These are phyloP conservation scores for Cladorrhinum sp. DNA, from an alignment of 2,329 filamentous ascomycete species.

Conservation along the genomic window DNA sequence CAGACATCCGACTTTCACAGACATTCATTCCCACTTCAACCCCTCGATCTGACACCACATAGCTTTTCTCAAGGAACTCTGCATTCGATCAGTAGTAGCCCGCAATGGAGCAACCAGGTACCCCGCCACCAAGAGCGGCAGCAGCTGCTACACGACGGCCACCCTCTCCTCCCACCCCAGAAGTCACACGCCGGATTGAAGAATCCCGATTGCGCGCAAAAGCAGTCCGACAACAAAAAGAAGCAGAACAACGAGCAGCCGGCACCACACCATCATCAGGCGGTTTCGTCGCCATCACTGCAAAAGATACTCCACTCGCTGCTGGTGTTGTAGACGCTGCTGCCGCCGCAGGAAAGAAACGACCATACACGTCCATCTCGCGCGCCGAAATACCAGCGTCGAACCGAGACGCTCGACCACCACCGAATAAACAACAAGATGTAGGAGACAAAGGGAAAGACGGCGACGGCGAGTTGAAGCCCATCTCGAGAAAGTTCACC, in stretches of 20 bases:
- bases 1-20: neutral
- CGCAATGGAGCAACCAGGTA: conserved; percentile 47
- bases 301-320: conserved; percentile 58
- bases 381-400: conserved; percentile 50
- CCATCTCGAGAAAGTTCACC: conserved; percentile 76
- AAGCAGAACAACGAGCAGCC: conserved; percentile 57
- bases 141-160: conserved; percentile 26
- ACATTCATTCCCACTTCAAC: neutral
- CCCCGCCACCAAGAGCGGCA: conserved; percentile 39
- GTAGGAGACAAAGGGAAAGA: conserved; percentile 25
- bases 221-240: conserved; percentile 71
- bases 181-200: conserved; percentile 62
- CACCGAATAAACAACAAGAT: conserved; percentile 37
- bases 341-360: conserved; percentile 60
- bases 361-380: conserved; percentile 64
- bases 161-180: conserved; percentile 51
- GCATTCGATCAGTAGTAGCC: neutral
- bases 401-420: conserved; percentile 65
- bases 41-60: neutral
- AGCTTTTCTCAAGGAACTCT: neutral
- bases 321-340: no score
- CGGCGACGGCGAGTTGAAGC: conserved; percentile 52
- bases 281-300: conserved; percentile 63
- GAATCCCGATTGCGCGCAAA: conserved; percentile 85
- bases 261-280: conserved; percentile 40